Percentiles rank a stretch among this genome's conserved stretches.
Conservation (phyloP, 768 basidiomycete genomes). For the Phanerochaete sordida region DNA sequence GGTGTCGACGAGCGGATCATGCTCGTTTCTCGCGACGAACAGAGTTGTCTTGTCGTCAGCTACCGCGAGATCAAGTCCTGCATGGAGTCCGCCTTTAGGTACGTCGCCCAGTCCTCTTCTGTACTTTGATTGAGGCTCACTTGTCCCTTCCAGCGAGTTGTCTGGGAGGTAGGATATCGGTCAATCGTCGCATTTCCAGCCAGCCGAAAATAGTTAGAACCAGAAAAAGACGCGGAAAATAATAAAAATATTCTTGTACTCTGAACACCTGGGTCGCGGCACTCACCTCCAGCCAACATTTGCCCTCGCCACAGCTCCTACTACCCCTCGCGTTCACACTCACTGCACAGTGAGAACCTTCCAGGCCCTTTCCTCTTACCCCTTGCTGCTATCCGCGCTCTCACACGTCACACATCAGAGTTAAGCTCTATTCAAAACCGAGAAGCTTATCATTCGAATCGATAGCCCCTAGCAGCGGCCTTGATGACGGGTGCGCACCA, state of each 20-base stretch:
- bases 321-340: not conserved
- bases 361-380: too few relatives aligned
- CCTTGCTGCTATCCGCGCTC: not conserved
- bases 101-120: slow-evolving; percentile 25
- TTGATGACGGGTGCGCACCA: not conserved
- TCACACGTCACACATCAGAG: not conserved
- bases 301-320: too few relatives aligned
- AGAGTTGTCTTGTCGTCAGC: slow-evolving; percentile 90
- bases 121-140: not conserved
- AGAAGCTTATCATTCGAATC: not conserved
- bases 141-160: not conserved
- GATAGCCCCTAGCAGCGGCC: not conserved
- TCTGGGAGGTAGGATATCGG: not conserved
- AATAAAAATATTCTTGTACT: slow-evolving; percentile 9
- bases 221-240: slow-evolving; percentile 62
- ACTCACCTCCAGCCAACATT: too few relatives aligned
- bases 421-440: not conserved
- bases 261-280: not conserved
- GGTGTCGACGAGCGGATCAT: slow-evolving; percentile 93
- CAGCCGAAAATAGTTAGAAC: slow-evolving; percentile 59
- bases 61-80: slow-evolving; percentile 90
- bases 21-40: slow-evolving; percentile 93
- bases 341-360: too few relatives aligned
- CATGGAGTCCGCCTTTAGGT: slow-evolving; percentile 83
- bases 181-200: not conserved